A percentile compares a stretch with the other conserved stretches of the same genome.
Evolutionary conservation across 2,329 filamentous ascomycete species (phyloP).

Genomic region (Colletotrichum eremochloae): DNA sequence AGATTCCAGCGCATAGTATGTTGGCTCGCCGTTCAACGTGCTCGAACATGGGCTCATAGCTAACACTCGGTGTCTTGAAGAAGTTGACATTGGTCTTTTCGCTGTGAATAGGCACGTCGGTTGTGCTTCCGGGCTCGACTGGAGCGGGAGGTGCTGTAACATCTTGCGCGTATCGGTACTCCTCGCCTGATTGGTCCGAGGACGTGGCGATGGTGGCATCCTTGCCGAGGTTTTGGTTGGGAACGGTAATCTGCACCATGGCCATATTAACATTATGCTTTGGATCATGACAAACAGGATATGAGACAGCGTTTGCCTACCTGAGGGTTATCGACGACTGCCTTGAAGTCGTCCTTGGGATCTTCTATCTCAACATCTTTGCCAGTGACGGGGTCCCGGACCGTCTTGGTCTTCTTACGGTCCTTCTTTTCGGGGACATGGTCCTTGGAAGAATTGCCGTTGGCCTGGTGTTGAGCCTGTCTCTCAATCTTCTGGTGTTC

Average conservation of each 20-base stretch:
- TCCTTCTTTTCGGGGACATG: conserved; percentile 55
- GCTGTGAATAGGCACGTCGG: conserved; percentile 94
- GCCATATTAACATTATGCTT: not conserved
- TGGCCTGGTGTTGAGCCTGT: not conserved
- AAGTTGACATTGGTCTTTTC: conserved; percentile 98
- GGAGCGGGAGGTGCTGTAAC: conserved; percentile 92
- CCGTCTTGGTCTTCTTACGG: conserved; percentile 71
- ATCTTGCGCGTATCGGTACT: conserved; percentile 90
- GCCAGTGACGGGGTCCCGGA: conserved; percentile 91
- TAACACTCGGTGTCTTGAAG: conserved; percentile 91
- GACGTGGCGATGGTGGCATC: conserved; percentile 80
- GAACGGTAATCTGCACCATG: conserved; percentile 76
- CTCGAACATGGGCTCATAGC: conserved; percentile 89
- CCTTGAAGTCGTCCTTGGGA: conserved; percentile 76
- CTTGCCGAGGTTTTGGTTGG: conserved; percentile 89
- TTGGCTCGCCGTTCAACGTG: conserved; percentile 81
- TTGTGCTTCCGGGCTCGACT: conserved; percentile 83
- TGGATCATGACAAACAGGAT: too few relatives aligned
- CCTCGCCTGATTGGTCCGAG: conserved; percentile 76
- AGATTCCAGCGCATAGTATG: conserved; percentile 77
- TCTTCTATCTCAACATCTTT: conserved; percentile 89
- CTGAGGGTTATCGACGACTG: conserved; percentile 78
- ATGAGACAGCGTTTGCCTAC: conserved; percentile 57
- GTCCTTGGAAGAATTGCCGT: conserved; percentile 55
- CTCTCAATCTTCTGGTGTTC: conserved; percentile 48